These are phyloP conservation scores for Grosmannia clavigera DNA, from an alignment of 2,329 filamentous ascomycete species.

Conservation along the genomic window DNA sequence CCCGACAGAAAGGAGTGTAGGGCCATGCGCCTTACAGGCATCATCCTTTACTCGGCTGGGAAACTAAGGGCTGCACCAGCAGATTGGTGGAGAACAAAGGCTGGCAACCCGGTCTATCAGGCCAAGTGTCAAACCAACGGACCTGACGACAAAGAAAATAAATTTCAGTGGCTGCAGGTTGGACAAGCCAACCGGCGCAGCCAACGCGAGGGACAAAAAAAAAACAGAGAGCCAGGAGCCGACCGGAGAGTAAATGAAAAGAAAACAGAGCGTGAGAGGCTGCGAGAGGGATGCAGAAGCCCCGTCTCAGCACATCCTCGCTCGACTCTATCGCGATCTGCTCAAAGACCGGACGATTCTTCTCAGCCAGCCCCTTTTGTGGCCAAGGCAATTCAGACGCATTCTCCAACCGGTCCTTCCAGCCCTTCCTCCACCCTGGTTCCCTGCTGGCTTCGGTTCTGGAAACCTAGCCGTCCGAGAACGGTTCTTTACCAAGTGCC, in stretches of 20 bases:
- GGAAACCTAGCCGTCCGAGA: neutral
- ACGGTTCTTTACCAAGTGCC: neutral
- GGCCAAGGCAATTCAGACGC: too few relatives aligned
- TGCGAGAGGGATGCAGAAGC: neutral
- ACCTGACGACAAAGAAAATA: slow-evolving; percentile 7
- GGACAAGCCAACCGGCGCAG: neutral
- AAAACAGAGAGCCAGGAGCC: neutral
- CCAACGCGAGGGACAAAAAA: neutral
- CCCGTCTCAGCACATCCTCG: neutral
- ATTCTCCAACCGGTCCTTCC: neutral
- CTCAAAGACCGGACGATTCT: too few relatives aligned
- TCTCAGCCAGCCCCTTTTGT: too few relatives aligned
- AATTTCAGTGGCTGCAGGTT: neutral
- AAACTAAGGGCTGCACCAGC: slow-evolving; percentile 2
- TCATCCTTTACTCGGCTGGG: slow-evolving; percentile 1
- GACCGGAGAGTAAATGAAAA: neutral
- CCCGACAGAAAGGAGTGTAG: neutral
- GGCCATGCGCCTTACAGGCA: neutral
- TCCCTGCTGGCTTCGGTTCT: neutral
- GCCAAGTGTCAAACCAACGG: slow-evolving; percentile 10
- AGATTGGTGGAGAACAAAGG: slow-evolving; percentile 10
- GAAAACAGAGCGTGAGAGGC: neutral
- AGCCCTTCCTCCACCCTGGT: neutral
- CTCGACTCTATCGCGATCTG: too few relatives aligned
- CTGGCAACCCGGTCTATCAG: slow-evolving; percentile 4